Evolutionary conservation across 306 rosid genomes (phyloP).

Genomic region (Abrus precatorius): DNA sequence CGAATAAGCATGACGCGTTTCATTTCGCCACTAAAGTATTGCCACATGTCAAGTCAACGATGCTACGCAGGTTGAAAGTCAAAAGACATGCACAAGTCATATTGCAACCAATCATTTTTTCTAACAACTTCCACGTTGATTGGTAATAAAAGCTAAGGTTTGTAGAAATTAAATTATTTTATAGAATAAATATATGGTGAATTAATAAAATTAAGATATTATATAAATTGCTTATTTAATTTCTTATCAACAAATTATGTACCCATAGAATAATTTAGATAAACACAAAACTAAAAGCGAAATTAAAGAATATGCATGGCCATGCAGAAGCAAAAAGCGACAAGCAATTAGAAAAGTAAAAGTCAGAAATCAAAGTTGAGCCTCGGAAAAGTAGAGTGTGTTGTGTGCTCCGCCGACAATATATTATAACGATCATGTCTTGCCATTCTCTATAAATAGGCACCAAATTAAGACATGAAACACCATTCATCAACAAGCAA

Average conservation of each 20-base stretch:
- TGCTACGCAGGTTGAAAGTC: conserved; percentile 20
- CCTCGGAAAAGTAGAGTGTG: too few relatives aligned
- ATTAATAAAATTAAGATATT: too few relatives aligned
- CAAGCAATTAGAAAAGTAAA: conserved; percentile 1
- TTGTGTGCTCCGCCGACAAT: too few relatives aligned
- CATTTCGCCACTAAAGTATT: conserved; percentile 28
- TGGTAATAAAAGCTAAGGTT: neutral
- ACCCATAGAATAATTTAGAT: too few relatives aligned
- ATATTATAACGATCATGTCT: too few relatives aligned
- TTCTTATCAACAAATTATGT: too few relatives aligned
- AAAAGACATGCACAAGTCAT: conserved; percentile 22
- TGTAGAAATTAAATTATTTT: too few relatives aligned
- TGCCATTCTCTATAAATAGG: conserved; percentile 38
- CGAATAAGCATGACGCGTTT: conserved; percentile 34
- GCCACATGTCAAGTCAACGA: conserved; percentile 8
- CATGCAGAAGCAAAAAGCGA: conserved; percentile 14
- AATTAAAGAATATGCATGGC: neutral
- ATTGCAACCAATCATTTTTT: neutral
- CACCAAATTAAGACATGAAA: conserved; percentile 6
- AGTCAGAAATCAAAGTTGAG: neutral
- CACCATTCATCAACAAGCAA: conserved; percentile 1
- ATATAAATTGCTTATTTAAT: too few relatives aligned
- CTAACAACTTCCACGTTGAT: conserved; percentile 25
- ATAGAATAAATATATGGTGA: too few relatives aligned
- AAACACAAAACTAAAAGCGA: too few relatives aligned